Conservation (phyloP, 1,284 basidiomycete species). For the Tilletiopsis washingtonensis region DNA sequence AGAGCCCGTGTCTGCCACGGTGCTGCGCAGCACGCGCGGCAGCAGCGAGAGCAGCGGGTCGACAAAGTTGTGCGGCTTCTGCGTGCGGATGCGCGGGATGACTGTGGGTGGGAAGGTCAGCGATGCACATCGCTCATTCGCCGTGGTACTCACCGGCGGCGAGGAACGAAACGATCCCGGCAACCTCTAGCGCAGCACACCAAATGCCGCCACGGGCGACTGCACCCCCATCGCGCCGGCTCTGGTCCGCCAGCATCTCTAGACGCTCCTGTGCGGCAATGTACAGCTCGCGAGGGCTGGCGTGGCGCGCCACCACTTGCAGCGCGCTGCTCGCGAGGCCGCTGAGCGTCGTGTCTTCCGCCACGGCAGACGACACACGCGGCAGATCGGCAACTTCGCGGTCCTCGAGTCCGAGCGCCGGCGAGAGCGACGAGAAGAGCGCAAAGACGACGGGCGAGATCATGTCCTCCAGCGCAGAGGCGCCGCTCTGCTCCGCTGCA, state of each 20-base stretch:
- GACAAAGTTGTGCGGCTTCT: constrained; percentile 29
- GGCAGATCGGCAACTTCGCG: neutral
- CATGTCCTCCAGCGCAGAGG: constrained; percentile 10
- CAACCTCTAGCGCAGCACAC: constrained; percentile 7
- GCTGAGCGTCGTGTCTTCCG: constrained; percentile 3
- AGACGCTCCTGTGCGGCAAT: constrained; percentile 31
- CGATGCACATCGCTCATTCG: constrained; percentile 5
- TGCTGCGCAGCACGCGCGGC: constrained; percentile 9
- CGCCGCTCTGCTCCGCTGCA: neutral
- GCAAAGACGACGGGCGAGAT: constrained; percentile 22
- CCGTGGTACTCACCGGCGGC: constrained; percentile 1
- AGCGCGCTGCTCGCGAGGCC: constrained; percentile 12
- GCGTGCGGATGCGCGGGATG: constrained; percentile 31
- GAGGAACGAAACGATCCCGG: constrained; percentile 1
- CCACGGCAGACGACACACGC: neutral
- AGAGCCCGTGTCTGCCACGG: neutral
- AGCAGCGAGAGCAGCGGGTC: constrained; percentile 17
- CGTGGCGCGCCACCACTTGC: constrained; percentile 15
- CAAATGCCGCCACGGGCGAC: no score
- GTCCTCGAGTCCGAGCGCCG: constrained; percentile 16
- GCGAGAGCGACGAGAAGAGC: constrained; percentile 25
- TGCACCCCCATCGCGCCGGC: no score
- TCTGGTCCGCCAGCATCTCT: no score
- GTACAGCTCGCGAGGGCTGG: constrained; percentile 32
- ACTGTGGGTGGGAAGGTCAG: no score